These are phyloP conservation scores for Fusarium sp. DNA, from an alignment of 2,329 filamentous ascomycete genomes.

Conservation along the genomic window DNA sequence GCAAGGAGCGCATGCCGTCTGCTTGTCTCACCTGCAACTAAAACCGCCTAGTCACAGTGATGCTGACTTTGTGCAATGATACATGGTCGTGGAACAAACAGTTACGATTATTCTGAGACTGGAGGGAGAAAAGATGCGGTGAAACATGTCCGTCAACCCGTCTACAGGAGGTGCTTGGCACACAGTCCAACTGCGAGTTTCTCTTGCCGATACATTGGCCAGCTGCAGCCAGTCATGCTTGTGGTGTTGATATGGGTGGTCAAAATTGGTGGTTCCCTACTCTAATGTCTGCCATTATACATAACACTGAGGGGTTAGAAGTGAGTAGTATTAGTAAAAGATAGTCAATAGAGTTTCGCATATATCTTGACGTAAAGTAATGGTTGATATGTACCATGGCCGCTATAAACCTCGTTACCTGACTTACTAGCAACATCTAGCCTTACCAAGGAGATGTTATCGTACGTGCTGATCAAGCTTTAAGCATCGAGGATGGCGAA, in stretches of 20 bases:
- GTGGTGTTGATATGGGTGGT: not conserved
- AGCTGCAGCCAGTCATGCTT: not conserved
- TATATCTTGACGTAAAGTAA: not conserved
- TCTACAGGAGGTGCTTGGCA: slow-evolving; percentile 24
- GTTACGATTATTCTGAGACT: slow-evolving; percentile 30
- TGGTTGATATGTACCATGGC: too few species aligned
- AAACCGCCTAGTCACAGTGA: slow-evolving; percentile 26
- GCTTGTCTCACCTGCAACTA: slow-evolving; percentile 35
- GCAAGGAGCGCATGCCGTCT: slow-evolving; percentile 26
- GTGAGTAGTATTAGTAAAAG: not conserved
- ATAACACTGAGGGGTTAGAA: not conserved
- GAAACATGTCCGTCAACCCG: slow-evolving; percentile 30
- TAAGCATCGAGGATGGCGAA: too few species aligned
- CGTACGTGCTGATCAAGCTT: too few species aligned
- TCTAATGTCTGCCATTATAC: not conserved
- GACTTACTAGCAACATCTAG: too few species aligned
- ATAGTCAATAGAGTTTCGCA: not conserved
- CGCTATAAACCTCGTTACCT: too few species aligned
- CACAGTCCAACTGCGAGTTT: slow-evolving; percentile 16
- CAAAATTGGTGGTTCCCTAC: not conserved
- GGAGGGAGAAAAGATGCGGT: slow-evolving; percentile 11
- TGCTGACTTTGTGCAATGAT: slow-evolving; percentile 19
- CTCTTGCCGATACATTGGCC: not conserved
- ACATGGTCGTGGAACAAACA: slow-evolving; percentile 35
- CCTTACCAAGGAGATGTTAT: too few species aligned